Conservation (phyloP, 768 basidiomycete species). For the Tylopilus rubrobrunneus region DNA sequence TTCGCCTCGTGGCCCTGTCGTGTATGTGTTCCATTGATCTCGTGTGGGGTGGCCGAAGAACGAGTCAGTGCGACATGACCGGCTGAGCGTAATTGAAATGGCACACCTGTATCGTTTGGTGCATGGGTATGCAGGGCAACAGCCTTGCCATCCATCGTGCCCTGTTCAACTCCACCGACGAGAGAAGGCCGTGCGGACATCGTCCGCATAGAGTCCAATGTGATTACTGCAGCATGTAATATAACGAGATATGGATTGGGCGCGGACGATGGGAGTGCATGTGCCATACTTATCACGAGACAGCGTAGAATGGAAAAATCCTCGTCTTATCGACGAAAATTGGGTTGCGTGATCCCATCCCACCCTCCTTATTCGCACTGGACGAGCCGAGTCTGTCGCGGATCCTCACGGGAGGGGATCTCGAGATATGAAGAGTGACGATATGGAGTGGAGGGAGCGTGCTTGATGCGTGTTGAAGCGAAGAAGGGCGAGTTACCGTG, state of each 20-base stretch:
- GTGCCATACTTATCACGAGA: constrained; percentile 1
- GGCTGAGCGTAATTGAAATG: constrained; percentile 5
- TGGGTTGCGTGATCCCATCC: constrained; percentile 9
- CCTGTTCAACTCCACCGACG: not conserved
- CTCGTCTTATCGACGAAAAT: constrained; percentile 13
- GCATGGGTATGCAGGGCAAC: not conserved
- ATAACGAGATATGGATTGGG: constrained; percentile 12
- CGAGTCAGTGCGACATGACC: not conserved
- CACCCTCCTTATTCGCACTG: not conserved
- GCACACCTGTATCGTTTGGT: not conserved
- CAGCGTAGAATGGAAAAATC: constrained; percentile 6
- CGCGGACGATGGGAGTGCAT: not conserved
- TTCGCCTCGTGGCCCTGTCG: not conserved
- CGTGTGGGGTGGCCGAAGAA: not conserved
- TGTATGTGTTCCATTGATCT: not conserved
- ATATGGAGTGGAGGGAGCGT: constrained; percentile 20
- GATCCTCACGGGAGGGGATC: constrained; percentile 18
- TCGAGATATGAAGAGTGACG: constrained; percentile 7
- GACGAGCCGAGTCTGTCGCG: not conserved
- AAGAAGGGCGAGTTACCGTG: not conserved
- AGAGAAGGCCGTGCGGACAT: constrained; percentile 15
- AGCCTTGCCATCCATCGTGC: not conserved
- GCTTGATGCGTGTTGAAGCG: constrained; percentile 9
- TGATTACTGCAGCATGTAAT: constrained; percentile 12
- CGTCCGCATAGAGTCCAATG: constrained; percentile 21